A percentile compares a stretch with the other conserved stretches of the same genome.
Conservation (phyloP, 2,329 filamentous ascomycete species). For the Drechmeria coniospora region DNA sequence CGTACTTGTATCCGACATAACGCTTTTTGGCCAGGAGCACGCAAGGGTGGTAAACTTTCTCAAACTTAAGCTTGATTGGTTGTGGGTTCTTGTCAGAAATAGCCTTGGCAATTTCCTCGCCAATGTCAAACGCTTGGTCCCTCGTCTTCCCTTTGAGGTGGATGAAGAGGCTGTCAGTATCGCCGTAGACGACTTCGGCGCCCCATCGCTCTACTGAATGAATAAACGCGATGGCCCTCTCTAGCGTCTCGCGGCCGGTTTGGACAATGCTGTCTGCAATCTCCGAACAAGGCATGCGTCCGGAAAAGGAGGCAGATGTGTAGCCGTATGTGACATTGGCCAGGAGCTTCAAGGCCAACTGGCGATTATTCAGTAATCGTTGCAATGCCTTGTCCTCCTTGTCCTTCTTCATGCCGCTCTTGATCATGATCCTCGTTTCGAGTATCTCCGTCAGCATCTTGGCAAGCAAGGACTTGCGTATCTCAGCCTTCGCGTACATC, state of each 20-base stretch:
- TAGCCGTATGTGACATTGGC: slow-evolving; percentile 99
- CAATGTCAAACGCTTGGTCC: slow-evolving; percentile 82
- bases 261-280: slow-evolving; percentile 98
- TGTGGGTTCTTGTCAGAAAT: slow-evolving; percentile 82
- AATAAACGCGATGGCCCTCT: slow-evolving; percentile 83
- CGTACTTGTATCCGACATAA: slow-evolving; percentile 97
- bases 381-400: slow-evolving; percentile 79
- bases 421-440: slow-evolving; percentile 94
- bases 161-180: slow-evolving; percentile 91
- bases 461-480: slow-evolving; percentile 79
- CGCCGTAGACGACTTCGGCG: slow-evolving; percentile 94
- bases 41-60: slow-evolving; percentile 95
- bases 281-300: slow-evolving; percentile 93
- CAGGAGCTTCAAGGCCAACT: slow-evolving; percentile 84
- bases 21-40: slow-evolving; percentile 91
- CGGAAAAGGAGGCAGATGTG: slow-evolving; percentile 90
- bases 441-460: slow-evolving; percentile 96
- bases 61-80: slow-evolving; percentile 91
- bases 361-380: slow-evolving; percentile 78
- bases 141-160: slow-evolving; percentile 75
- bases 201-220: slow-evolving; percentile 79
- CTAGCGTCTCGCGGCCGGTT: slow-evolving; percentile 83
- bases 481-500: slow-evolving; percentile 76
- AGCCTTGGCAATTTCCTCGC: slow-evolving; percentile 75
- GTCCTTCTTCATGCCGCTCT: slow-evolving; percentile 88